These are phyloP conservation scores for Nadsonia fulvescens DNA, from an alignment of 805 yeast genomes.

Conservation along the genomic window DNA sequence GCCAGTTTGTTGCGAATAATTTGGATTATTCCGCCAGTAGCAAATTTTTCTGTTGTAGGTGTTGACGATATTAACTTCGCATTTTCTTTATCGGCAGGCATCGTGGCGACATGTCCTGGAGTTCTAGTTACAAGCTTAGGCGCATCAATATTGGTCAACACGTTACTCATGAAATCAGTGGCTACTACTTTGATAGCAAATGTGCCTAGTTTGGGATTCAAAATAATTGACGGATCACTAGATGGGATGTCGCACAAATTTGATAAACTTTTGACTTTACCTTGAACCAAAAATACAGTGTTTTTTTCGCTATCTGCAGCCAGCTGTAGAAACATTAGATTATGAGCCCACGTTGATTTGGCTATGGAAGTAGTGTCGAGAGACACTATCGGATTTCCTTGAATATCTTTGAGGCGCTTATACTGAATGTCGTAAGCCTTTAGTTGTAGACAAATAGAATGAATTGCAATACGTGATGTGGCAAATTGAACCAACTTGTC, in stretches of 20 bases:
- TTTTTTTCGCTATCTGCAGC: not conserved
- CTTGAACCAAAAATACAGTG: not conserved
- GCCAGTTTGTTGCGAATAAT: constrained; percentile 8
- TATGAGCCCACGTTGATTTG: not conserved
- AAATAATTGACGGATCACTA: no score
- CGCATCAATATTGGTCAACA: not conserved
- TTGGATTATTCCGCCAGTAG: not conserved
- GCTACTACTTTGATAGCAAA: no score
- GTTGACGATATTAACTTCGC: constrained; percentile 2
- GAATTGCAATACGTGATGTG: constrained; percentile 15
- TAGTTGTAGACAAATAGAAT: constrained; percentile 16
- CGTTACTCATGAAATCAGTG: not conserved
- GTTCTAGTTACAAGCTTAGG: constrained; percentile 1
- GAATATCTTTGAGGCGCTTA: constrained; percentile 2
- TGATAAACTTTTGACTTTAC: constrained; percentile 2
- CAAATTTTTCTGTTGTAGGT: constrained; percentile 1
- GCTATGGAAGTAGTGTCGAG: not conserved
- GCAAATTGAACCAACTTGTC: constrained; percentile 12
- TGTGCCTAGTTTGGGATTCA: no score
- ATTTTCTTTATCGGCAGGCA: constrained; percentile 2
- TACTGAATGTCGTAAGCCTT: constrained; percentile 11
- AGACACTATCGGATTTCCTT: constrained; percentile 2
- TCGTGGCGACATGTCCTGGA: constrained; percentile 3
- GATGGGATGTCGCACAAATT: no score
- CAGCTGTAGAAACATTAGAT: not conserved